A percentile compares a stretch with the other conserved stretches of the same genome.
Conservation (phyloP, 2,329 filamentous ascomycete genomes). For the Penicillium griseofulvum region DNA sequence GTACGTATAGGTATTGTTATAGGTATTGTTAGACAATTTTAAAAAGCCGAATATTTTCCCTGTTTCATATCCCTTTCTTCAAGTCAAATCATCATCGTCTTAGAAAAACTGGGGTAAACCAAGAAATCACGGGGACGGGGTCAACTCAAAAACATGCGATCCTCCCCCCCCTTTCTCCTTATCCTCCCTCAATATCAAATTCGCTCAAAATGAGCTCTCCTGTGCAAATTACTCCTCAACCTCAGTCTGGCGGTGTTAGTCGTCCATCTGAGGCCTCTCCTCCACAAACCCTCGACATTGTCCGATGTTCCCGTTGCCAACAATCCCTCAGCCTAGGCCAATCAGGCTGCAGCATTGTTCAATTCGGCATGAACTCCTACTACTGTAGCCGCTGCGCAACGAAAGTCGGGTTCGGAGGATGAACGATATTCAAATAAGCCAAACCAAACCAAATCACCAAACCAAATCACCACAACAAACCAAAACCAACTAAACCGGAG, state of each 20-base stretch:
- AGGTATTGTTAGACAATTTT: not conserved
- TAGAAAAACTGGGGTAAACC: not conserved
- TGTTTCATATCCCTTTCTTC: not conserved
- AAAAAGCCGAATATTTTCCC: not conserved
- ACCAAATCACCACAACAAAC: not conserved
- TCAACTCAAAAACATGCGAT: conserved; percentile 1
- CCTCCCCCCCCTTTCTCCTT: not conserved
- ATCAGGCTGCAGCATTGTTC: conserved; percentile 39
- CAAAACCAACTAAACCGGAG: not conserved
- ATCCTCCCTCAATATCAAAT: not conserved
- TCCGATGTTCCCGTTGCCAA: conserved; percentile 50
- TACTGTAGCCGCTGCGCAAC: conserved; percentile 48
- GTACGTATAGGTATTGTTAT: no score
- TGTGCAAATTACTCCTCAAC: conserved; percentile 32
- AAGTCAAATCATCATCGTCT: not conserved
- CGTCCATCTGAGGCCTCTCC: conserved; percentile 26
- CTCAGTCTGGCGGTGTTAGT: conserved; percentile 9
- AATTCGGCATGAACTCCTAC: conserved; percentile 51
- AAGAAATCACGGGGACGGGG: conserved; percentile 1
- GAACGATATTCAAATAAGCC: conserved; percentile 20
- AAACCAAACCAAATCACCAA: not conserved
- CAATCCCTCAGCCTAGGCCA: conserved; percentile 44
- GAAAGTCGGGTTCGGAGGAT: conserved; percentile 45
- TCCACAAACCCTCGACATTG: conserved; percentile 38
- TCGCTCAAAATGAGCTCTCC: conserved; percentile 38